These are phyloP conservation scores for Comarum palustre DNA, from an alignment of 306 rosid genomes.

Conservation along the genomic window DNA sequence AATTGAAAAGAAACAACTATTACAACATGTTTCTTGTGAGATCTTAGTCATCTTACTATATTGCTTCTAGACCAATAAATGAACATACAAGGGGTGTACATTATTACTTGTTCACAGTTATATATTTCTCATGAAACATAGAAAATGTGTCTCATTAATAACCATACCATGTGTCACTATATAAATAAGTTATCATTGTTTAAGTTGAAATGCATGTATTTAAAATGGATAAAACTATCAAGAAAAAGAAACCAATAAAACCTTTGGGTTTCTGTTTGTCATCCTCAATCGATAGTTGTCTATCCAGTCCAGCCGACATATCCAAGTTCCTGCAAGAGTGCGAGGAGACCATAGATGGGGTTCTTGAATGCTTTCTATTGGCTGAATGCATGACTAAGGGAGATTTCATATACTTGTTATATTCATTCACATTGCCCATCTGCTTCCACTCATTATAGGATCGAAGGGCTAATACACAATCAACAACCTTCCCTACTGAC, in stretches of 20 bases:
- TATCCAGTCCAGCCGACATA: slow-evolving; percentile 53
- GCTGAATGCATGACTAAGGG: slow-evolving; percentile 55
- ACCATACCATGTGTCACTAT: neutral
- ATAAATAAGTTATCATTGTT: neutral
- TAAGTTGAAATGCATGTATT: slow-evolving; percentile 11
- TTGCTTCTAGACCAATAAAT: neutral
- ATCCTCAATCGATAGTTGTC: slow-evolving; percentile 33
- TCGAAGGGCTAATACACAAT: slow-evolving; percentile 77
- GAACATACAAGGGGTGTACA: neutral
- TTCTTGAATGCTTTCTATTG: slow-evolving; percentile 47
- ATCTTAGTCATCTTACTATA: neutral
- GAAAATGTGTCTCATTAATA: neutral
- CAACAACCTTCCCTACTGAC: slow-evolving; percentile 69
- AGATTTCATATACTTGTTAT: slow-evolving; percentile 52
- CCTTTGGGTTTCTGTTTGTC: slow-evolving; percentile 56
- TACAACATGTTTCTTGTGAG: neutral
- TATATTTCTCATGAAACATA: neutral
- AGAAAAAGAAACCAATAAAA: slow-evolving; percentile 26
- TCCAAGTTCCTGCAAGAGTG: slow-evolving; percentile 72
- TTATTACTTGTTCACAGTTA: neutral
- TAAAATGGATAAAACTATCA: neutral
- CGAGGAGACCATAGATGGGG: slow-evolving; percentile 43
- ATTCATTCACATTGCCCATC: slow-evolving; percentile 46
- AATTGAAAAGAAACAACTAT: neutral
- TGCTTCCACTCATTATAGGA: slow-evolving; percentile 64